Conservation (phyloP, 2,329 filamentous ascomycete species). For the Mycogone perniciosa region DNA sequence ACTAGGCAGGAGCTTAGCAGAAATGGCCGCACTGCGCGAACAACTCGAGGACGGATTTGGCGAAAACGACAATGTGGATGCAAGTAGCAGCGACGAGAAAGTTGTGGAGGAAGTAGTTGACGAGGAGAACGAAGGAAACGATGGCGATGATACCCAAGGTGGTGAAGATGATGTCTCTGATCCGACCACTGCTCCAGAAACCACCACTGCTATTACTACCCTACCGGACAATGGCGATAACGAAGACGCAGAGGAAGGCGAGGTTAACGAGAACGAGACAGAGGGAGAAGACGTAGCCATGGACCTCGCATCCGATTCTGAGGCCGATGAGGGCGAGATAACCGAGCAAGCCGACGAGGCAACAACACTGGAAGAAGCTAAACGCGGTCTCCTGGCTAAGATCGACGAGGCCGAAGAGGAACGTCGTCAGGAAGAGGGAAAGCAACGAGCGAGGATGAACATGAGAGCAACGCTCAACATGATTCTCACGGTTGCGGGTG, state of each 20-base stretch:
- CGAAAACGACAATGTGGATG: slow-evolving; percentile 41
- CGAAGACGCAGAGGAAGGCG: slow-evolving; percentile 15
- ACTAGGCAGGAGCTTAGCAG: slow-evolving; percentile 47
- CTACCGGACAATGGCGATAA: slow-evolving; percentile 6
- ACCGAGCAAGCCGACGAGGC: slow-evolving; percentile 24
- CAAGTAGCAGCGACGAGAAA: slow-evolving; percentile 35
- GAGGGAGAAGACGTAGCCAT: slow-evolving; percentile 32
- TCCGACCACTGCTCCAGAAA: background rate
- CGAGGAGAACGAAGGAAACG: slow-evolving; percentile 21
- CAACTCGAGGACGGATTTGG: slow-evolving; percentile 36
- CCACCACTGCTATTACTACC: background rate
- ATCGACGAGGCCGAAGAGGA: slow-evolving; percentile 29
- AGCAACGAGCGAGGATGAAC: slow-evolving; percentile 38
- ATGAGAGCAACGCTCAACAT: slow-evolving; percentile 77
- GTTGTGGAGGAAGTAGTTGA: slow-evolving; percentile 29
- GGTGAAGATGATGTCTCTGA: slow-evolving; percentile 1
- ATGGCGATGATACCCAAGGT: background rate
- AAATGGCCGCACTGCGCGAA: slow-evolving; percentile 44
- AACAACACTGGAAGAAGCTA: slow-evolving; percentile 41
- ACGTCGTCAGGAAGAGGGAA: slow-evolving; percentile 20
- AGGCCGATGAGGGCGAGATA: slow-evolving; percentile 33
- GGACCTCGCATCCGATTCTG: slow-evolving; percentile 33
- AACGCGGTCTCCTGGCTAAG: slow-evolving; percentile 40
- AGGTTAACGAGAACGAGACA: slow-evolving; percentile 9
- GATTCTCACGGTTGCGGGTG: slow-evolving; percentile 81